Evolutionary conservation across 129 eudicot genomes (phyloP).

Genomic region (Logfia minima): DNA sequence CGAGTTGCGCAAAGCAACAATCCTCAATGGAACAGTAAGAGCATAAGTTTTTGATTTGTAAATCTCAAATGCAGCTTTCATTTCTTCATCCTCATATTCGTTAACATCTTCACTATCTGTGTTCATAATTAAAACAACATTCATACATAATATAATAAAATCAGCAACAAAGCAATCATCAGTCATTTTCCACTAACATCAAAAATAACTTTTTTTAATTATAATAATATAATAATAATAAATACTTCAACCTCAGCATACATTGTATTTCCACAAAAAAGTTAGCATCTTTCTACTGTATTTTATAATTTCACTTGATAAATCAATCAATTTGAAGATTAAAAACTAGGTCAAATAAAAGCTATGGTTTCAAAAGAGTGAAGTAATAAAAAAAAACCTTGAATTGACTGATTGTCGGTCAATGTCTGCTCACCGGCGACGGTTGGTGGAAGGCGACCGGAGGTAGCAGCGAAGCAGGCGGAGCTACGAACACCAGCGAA

Average conservation of each 20-base stretch:
- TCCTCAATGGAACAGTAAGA: conserved; percentile 76
- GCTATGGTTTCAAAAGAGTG: conserved; percentile 9
- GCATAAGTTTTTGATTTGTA: conserved; percentile 87
- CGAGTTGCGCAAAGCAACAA: conserved; percentile 77
- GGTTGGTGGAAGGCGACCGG: conserved; percentile 37
- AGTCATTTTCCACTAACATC: conserved; percentile 10
- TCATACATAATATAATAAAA: background rate
- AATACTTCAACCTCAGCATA: background rate
- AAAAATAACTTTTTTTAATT: background rate
- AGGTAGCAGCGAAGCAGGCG: conserved; percentile 46
- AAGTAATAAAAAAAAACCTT: conserved; percentile 36
- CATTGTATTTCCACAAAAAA: background rate
- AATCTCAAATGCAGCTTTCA: conserved; percentile 64
- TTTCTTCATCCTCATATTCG: conserved; percentile 52
- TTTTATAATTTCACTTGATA: no score
- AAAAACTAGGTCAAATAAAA: conserved; percentile 5
- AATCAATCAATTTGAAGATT: background rate
- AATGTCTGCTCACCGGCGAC: conserved; percentile 20
- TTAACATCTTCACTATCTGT: conserved; percentile 36
- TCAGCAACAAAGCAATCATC: background rate
- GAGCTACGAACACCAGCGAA: conserved; percentile 43
- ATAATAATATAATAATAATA: background rate
- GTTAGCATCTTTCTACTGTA: background rate
- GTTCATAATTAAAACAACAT: conserved; percentile 11
- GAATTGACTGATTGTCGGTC: conserved; percentile 28